These are phyloP conservation scores for Phytophthora megakarya DNA, from an alignment of 352 stramenopile genomes.

Conservation along the genomic window DNA sequence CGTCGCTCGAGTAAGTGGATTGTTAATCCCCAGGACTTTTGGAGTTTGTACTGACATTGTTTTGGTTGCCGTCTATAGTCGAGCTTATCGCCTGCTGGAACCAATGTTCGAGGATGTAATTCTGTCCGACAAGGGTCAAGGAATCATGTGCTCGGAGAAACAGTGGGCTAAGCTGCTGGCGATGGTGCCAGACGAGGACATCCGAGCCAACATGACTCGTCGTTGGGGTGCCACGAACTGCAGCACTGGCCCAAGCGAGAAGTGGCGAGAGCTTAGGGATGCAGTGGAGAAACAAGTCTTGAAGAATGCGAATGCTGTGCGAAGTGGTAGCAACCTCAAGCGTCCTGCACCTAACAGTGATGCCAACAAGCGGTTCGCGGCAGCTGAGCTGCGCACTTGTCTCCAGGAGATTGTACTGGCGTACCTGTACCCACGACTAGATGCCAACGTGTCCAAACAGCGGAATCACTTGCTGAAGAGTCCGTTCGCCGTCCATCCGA, in stretches of 20 bases:
- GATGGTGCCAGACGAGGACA: slow-evolving; percentile 92
- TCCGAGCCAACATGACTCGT: slow-evolving; percentile 63
- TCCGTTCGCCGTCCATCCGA: slow-evolving; percentile 98
- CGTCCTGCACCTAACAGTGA: slow-evolving; percentile 42
- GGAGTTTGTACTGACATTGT: slow-evolving; percentile 2
- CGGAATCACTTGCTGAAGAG: slow-evolving; percentile 99
- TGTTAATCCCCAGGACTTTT: not conserved
- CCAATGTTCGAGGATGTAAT: slow-evolving; percentile 94
- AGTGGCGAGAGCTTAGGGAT: slow-evolving; percentile 89
- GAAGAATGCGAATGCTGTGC: slow-evolving; percentile 59
- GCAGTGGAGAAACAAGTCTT: slow-evolving; percentile 67
- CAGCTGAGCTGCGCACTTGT: slow-evolving; percentile 85
- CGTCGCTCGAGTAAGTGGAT: slow-evolving; percentile 84
- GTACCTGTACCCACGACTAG: slow-evolving; percentile 97
- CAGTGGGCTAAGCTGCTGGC: slow-evolving; percentile 92
- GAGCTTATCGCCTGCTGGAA: slow-evolving; percentile 94
- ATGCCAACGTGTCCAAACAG: slow-evolving; percentile 99
- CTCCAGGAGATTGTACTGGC: slow-evolving; percentile 95
- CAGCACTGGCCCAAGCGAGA: slow-evolving; percentile 70
- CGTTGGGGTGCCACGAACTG: slow-evolving; percentile 62
- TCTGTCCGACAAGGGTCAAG: slow-evolving; percentile 91
- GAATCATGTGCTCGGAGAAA: slow-evolving; percentile 87
- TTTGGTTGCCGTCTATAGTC: slow-evolving; percentile 41
- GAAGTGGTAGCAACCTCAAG: slow-evolving; percentile 50
- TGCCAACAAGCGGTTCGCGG: slow-evolving; percentile 62